Conservation (phyloP, 495 filamentous ascomycete genomes). For the Penicillium arizonense region DNA sequence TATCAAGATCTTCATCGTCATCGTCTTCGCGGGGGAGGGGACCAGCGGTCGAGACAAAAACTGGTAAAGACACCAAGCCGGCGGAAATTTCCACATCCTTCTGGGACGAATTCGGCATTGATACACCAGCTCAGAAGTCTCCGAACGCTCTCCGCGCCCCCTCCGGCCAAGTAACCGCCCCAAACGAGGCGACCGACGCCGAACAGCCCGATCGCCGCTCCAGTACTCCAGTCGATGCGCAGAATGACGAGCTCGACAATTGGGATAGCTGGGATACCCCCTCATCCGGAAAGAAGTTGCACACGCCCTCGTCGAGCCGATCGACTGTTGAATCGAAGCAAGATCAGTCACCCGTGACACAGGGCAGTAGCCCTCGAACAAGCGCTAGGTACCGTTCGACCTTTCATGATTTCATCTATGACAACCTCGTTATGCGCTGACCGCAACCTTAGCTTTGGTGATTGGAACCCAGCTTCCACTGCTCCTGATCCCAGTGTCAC, state of each 20-base stretch:
- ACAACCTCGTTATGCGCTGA: constrained; percentile 35
- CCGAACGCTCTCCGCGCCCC: constrained; percentile 32
- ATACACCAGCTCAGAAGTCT: constrained; percentile 49
- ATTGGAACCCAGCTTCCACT: constrained; percentile 34
- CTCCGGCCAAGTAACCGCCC: constrained; percentile 14
- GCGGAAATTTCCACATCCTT: constrained; percentile 46
- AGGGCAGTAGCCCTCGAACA: constrained; percentile 48
- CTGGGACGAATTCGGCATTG: constrained; percentile 56
- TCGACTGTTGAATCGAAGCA: constrained; percentile 45
- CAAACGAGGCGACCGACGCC: constrained; percentile 26
- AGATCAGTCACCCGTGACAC: constrained; percentile 46
- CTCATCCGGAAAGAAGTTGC: constrained; percentile 35
- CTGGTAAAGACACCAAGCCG: constrained; percentile 49
- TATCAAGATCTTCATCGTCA: constrained; percentile 35
- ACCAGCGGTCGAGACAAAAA: constrained; percentile 33
- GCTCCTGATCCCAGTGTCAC: constrained; percentile 35
- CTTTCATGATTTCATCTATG: constrained; percentile 34
- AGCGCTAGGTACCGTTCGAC: constrained; percentile 51
- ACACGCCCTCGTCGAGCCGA: constrained; percentile 47
- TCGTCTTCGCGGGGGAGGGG: constrained; percentile 34
- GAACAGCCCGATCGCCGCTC: constrained; percentile 32
- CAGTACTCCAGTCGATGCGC: constrained; percentile 24
- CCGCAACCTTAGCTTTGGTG: constrained; percentile 38
- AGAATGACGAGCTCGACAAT: constrained; percentile 57
- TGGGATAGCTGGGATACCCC: constrained; percentile 74